Percentiles rank a stretch among this genome's conserved stretches.
Conservation (phyloP, 345 rosid genomes). For the Draba incana region DNA sequence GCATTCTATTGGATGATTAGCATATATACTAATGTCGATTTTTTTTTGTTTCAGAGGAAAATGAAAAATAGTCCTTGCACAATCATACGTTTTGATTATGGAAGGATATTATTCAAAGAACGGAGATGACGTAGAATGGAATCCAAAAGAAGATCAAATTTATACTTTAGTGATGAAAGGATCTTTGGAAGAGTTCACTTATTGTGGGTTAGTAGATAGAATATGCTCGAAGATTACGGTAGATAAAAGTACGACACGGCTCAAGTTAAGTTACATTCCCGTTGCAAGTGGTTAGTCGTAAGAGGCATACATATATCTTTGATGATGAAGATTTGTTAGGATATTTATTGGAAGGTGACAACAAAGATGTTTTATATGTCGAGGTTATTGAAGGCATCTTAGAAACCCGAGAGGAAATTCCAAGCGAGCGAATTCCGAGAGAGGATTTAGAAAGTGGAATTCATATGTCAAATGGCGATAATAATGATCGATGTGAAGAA, state of each 20-base stretch:
- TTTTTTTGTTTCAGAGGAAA: background rate
- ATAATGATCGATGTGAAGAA: too few relatives aligned
- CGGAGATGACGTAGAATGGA: background rate
- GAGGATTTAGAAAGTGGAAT: background rate
- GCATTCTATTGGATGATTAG: too few relatives aligned
- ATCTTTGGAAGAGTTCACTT: background rate
- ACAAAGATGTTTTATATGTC: background rate
- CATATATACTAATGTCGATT: too few relatives aligned
- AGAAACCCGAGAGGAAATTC: too few relatives aligned
- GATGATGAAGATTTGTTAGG: background rate
- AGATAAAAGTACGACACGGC: background rate
- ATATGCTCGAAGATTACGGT: background rate
- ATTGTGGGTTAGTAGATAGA: background rate
- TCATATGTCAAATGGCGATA: too few relatives aligned
- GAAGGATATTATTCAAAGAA: background rate
- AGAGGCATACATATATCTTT: background rate
- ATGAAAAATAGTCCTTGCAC: background rate
- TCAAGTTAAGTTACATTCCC: background rate
- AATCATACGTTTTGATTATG: background rate
- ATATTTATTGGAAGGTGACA: too few relatives aligned
- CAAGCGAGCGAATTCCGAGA: too few relatives aligned
- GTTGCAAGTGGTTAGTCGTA: background rate
- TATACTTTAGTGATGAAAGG: background rate
- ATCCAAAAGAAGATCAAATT: background rate
- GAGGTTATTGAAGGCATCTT: background rate